These are phyloP conservation scores for Trametes cubensis DNA, from an alignment of 768 basidiomycete species.

Conservation along the genomic window DNA sequence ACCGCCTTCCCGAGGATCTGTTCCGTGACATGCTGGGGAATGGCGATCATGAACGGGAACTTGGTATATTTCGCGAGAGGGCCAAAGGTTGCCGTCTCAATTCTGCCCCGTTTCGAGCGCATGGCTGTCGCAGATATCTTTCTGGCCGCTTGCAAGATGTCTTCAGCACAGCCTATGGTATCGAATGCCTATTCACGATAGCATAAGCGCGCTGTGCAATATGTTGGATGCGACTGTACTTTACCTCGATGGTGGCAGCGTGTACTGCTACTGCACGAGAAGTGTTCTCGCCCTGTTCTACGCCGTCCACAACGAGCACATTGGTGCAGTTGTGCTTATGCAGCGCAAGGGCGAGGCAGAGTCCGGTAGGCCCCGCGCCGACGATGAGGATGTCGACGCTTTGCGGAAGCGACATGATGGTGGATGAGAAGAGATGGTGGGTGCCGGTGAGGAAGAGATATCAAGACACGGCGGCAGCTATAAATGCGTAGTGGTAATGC, in stretches of 20 bases:
- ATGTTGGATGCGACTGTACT: background rate
- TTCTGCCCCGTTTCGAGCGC: conserved; percentile 34
- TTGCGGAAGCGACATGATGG: conserved; percentile 36
- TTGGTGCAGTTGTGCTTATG: conserved; percentile 45
- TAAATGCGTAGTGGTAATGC: background rate
- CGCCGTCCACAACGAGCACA: conserved; percentile 48
- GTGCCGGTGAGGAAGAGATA: background rate
- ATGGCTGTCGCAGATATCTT: conserved; percentile 34
- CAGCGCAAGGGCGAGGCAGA: conserved; percentile 50
- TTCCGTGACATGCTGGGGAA: conserved; percentile 51
- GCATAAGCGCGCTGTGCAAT: background rate
- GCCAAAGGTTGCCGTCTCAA: conserved; percentile 38
- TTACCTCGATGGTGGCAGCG: conserved; percentile 55
- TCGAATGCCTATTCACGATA: conserved; percentile 45
- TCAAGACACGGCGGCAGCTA: background rate
- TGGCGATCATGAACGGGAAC: conserved; percentile 45
- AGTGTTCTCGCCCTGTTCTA: conserved; percentile 35
- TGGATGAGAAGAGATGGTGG: background rate
- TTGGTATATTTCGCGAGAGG: conserved; percentile 44
- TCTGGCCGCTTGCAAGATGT: conserved; percentile 41
- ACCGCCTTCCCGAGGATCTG: conserved; percentile 41
- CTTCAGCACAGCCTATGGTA: conserved; percentile 44
- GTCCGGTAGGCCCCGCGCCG: conserved; percentile 53
- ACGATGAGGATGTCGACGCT: conserved; percentile 50
- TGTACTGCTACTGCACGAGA: conserved; percentile 53